Evolutionary conservation across 352 stramenopile genomes (phyloP).

Genomic region (Globisporangium camurandrum): DNA sequence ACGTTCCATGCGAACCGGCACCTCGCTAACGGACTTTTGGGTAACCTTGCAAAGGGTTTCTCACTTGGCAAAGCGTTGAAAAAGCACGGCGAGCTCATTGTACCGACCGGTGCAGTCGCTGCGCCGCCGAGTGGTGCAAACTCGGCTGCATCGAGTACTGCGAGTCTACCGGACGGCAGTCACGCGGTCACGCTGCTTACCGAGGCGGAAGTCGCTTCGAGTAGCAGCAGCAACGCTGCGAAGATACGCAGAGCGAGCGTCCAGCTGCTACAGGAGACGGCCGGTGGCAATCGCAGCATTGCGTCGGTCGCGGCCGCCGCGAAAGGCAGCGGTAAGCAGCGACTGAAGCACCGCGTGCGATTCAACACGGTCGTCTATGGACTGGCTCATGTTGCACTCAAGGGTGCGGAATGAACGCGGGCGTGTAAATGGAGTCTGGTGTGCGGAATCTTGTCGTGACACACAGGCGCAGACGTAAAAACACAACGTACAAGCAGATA

Average conservation of each 20-base stretch:
- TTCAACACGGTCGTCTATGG: constrained; percentile 71
- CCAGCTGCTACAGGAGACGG: neutral
- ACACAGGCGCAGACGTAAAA: no score
- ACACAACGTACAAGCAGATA: no score
- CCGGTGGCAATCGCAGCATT: neutral
- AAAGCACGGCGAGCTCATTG: constrained; percentile 31
- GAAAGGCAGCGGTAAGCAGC: constrained; percentile 12
- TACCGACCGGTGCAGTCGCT: constrained; percentile 2
- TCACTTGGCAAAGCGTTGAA: constrained; percentile 59
- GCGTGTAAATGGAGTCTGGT: no score
- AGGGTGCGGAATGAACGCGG: constrained; percentile 28
- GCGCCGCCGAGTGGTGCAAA: constrained; percentile 6
- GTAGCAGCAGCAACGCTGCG: neutral
- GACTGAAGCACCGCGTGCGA: constrained; percentile 65
- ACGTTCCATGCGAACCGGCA: constrained; percentile 73
- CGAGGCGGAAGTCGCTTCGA: neutral
- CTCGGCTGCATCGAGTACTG: constrained; percentile 1
- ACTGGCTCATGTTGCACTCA: constrained; percentile 43
- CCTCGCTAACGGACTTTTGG: constrained; percentile 39
- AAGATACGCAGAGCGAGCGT: constrained; percentile 5
- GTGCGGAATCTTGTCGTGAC: no score
- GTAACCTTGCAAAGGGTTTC: constrained; percentile 37
- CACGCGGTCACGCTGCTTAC: neutral
- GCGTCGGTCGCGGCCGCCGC: neutral
- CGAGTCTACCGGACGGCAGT: constrained; percentile 3